phyloP scores from a whole-genome alignment of 805 yeast species.

The Hanseniaspora pseudoguilliermondii region DNA sequence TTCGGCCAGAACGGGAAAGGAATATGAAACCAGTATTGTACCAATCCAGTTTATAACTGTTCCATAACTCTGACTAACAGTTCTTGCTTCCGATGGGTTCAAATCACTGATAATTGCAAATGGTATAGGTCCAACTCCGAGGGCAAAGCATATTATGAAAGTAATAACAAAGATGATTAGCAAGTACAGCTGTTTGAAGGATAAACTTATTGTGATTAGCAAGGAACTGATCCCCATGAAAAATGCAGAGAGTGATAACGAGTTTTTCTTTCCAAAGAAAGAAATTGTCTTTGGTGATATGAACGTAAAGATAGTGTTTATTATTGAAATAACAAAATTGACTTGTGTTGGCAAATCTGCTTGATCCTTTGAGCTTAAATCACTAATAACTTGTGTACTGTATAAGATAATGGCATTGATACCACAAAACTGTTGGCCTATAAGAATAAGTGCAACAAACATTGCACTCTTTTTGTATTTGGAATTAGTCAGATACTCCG shows the following conservation, averaged over 20 bases:
- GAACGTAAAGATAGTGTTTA: conserved; percentile 64
- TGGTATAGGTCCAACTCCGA: conserved; percentile 93
- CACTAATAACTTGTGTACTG: conserved; percentile 74
- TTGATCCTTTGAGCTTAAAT: conserved; percentile 30
- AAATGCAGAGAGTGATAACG: conserved; percentile 51
- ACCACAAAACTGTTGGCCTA: conserved; percentile 86
- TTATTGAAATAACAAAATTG: conserved; percentile 62
- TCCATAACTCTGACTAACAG: conserved; percentile 86
- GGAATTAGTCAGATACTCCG: conserved; percentile 38
- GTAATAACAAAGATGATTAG: conserved; percentile 53
- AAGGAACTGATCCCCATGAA: conserved; percentile 58
- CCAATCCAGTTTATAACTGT: conserved; percentile 85
- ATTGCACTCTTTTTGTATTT: conserved; percentile 45
- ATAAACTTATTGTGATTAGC: conserved; percentile 54
- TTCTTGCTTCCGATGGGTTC: conserved; percentile 67
- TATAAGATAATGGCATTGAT: conserved; percentile 86
- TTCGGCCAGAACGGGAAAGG: conserved; percentile 62
- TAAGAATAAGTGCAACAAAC: conserved; percentile 58
- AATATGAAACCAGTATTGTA: conserved; percentile 66
- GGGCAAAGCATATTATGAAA: conserved; percentile 76
- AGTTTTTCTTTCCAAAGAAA: conserved; percentile 57
- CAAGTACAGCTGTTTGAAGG: conserved; percentile 32
- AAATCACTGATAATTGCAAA: conserved; percentile 78
- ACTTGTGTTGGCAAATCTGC: conserved; percentile 41
- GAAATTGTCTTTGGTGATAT: conserved; percentile 68